These are phyloP conservation scores for Candida adriatica DNA, from an alignment of 805 yeast genomes.

Conservation along the genomic window DNA sequence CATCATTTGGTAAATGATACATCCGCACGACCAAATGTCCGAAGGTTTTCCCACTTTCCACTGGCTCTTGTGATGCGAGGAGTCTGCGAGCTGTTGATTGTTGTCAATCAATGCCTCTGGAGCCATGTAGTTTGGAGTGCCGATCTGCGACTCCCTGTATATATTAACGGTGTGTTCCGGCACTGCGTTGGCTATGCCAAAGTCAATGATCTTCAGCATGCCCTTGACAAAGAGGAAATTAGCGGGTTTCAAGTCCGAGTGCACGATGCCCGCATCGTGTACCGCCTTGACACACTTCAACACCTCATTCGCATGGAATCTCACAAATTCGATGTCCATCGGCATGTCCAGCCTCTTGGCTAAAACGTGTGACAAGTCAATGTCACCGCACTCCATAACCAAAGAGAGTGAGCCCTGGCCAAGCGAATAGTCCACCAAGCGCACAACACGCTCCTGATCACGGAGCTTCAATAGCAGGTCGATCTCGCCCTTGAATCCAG, in stretches of 20 bases:
- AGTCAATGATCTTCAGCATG: constrained; percentile 79
- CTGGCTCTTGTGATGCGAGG: constrained; percentile 24
- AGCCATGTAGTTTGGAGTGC: constrained; percentile 97
- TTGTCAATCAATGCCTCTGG: constrained; percentile 85
- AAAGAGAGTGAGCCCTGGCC: constrained; percentile 55
- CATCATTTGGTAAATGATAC: constrained; percentile 91
- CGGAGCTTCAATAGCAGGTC: constrained; percentile 58
- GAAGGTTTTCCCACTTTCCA: constrained; percentile 91
- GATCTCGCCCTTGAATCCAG: constrained; percentile 87
- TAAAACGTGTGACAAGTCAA: constrained; percentile 79
- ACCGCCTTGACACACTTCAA: constrained; percentile 79
- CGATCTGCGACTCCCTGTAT: constrained; percentile 85
- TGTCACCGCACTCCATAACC: constrained; percentile 94
- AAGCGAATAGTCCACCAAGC: constrained; percentile 67
- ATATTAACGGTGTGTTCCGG: constrained; percentile 89
- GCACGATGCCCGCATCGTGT: constrained; percentile 82
- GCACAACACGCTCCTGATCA: constrained; percentile 66
- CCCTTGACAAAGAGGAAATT: constrained; percentile 81
- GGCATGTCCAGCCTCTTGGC: constrained; percentile 43
- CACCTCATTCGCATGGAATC: constrained; percentile 73
- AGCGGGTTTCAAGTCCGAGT: constrained; percentile 69
- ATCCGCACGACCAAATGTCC: constrained; percentile 97
- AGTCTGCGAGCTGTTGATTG: constrained; percentile 21
- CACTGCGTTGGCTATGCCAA: constrained; percentile 92
- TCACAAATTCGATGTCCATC: constrained; percentile 67